Evolutionary conservation across 2,329 filamentous ascomycete genomes (phyloP).

Genomic region (Purpureocillium lavendulum): DNA sequence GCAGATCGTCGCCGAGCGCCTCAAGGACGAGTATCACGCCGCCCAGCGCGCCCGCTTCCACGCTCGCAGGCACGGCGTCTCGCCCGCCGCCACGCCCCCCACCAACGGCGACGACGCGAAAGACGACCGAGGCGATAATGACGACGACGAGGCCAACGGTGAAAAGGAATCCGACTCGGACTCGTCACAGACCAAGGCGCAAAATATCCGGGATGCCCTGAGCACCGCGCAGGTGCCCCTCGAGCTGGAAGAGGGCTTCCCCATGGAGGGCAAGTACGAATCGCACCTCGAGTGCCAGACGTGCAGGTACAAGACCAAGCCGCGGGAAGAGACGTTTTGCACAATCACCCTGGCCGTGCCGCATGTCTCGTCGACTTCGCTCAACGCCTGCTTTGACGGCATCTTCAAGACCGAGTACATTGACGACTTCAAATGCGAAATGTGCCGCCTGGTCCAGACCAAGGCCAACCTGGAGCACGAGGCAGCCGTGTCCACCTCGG

Average conservation of each 20-base stretch:
- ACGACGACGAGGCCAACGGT: not conserved
- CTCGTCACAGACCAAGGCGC: not conserved
- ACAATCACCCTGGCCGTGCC: constrained; percentile 89
- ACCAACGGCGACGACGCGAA: constrained; percentile 13
- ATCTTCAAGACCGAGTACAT: constrained; percentile 94
- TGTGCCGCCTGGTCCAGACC: constrained; percentile 79
- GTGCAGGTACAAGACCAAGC: constrained; percentile 82
- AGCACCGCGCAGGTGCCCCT: constrained; percentile 15
- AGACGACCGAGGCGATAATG: constrained; percentile 2
- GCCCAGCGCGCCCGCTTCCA: constrained; percentile 63
- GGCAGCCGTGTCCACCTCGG: constrained; percentile 43
- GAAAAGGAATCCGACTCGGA: not conserved
- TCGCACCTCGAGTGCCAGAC: constrained; percentile 92
- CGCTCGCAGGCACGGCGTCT: constrained; percentile 29
- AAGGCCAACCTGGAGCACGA: constrained; percentile 55
- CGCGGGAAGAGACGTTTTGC: constrained; percentile 78
- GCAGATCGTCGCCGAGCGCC: constrained; percentile 82
- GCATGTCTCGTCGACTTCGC: constrained; percentile 67
- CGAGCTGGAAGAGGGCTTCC: constrained; percentile 65
- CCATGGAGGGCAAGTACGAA: constrained; percentile 83
- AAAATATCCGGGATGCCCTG: constrained; percentile 7
- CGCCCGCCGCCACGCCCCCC: constrained; percentile 2
- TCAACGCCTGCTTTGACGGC: constrained; percentile 85
- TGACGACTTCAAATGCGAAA: constrained; percentile 93
- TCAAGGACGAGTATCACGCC: constrained; percentile 91